Evolutionary conservation across 305 asterid species (phyloP).

Genomic region (Fraxinus sp.): DNA sequence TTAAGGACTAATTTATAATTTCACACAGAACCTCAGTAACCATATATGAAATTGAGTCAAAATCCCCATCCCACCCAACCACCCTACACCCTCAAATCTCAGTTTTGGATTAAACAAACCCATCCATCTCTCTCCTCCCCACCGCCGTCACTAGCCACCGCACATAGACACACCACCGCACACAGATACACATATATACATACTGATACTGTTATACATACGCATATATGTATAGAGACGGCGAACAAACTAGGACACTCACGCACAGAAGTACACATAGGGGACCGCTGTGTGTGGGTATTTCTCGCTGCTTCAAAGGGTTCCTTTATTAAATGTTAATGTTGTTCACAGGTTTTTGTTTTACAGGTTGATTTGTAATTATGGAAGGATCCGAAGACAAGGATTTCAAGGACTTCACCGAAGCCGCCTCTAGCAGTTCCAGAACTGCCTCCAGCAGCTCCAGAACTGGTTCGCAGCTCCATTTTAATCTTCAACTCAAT

Average conservation of each 20-base stretch:
- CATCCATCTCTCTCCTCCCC: slow-evolving; percentile 4
- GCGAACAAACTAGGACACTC: slow-evolving; percentile 5
- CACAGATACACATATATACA: not conserved
- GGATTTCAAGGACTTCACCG: slow-evolving; percentile 36
- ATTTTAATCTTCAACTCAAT: not conserved
- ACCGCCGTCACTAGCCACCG: not conserved
- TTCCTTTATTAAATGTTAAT: not conserved
- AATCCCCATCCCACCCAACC: not conserved
- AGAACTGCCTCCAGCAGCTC: slow-evolving; percentile 40
- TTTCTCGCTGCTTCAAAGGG: slow-evolving; percentile 30
- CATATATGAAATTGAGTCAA: not conserved
- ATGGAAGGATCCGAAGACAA: slow-evolving; percentile 63
- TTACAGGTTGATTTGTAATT: slow-evolving; percentile 12
- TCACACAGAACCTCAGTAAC: not conserved
- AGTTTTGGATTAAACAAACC: slow-evolving; percentile 9
- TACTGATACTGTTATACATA: not conserved
- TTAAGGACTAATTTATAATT: not conserved
- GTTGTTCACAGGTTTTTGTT: slow-evolving; percentile 6
- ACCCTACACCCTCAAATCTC: not conserved
- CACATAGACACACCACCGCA: not conserved
- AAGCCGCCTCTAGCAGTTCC: slow-evolving; percentile 10
- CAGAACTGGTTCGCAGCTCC: slow-evolving; percentile 51
- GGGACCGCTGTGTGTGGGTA: slow-evolving; percentile 22
- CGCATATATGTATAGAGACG: not conserved
- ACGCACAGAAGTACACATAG: slow-evolving; percentile 18